phyloP scores from a whole-genome alignment of 169 alveolate species.

The Eimeria brunetti region DNA sequence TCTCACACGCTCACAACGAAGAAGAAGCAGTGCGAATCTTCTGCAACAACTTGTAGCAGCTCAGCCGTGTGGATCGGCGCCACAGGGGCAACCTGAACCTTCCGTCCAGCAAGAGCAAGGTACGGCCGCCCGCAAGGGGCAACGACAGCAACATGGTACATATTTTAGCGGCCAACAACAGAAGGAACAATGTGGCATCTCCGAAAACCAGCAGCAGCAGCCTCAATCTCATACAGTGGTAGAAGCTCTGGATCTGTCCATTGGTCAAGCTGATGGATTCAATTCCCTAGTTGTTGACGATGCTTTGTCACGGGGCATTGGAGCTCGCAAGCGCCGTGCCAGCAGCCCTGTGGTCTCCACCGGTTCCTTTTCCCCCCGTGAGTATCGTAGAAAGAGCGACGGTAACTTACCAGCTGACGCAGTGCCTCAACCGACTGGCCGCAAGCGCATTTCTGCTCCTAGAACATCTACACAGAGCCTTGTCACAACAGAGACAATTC shows the following conservation, averaged over 20 bases:
- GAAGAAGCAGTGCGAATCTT: constrained; percentile 63
- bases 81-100: neutral
- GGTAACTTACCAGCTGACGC: neutral
- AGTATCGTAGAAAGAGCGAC: neutral
- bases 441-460: constrained; percentile 49
- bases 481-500: neutral
- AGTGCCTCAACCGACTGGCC: neutral
- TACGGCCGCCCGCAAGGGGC: neutral
- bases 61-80: neutral
- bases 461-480: constrained; percentile 8
- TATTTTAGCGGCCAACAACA: neutral
- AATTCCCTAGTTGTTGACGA: neutral
- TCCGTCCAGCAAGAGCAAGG: constrained; percentile 21
- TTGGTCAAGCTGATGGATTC: neutral
- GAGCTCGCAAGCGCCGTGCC: constrained; percentile 70
- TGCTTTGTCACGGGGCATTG: constrained; percentile 28
- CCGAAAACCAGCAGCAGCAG: constrained; percentile 23
- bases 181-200: neutral
- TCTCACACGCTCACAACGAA: constrained; percentile 64
- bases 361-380: constrained; percentile 5
- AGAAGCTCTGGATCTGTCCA: constrained; percentile 5
- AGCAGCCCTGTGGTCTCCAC: constrained; percentile 43
- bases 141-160: neutral
- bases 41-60: constrained; percentile 62
- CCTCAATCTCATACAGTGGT: neutral